Conservation (phyloP, 2,329 filamentous ascomycete genomes). For the Aspergillus glaucus region DNA sequence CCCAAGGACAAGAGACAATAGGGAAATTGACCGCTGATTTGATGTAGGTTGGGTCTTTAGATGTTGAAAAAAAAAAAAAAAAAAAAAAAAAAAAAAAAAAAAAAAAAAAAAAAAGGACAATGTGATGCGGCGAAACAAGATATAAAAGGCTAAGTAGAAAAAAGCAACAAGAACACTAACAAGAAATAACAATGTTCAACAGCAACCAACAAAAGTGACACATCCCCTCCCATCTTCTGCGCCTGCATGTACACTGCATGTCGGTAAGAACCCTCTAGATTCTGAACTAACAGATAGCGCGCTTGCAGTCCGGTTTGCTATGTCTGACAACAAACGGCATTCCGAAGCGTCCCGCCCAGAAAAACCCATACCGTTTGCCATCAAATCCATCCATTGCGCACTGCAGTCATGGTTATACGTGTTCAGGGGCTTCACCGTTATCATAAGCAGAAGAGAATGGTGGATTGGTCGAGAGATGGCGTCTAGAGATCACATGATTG, state of each 20-base stretch:
- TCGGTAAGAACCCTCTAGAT: conserved; percentile 9
- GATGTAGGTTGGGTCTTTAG: neutral
- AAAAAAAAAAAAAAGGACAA: conserved; percentile 5
- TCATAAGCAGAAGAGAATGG: conserved; percentile 13
- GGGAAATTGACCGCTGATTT: neutral
- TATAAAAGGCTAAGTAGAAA: conserved; percentile 3
- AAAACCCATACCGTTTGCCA: conserved; percentile 4
- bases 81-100: conserved; percentile 3
- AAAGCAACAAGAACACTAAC: conserved; percentile 1
- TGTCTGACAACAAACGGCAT: conserved; percentile 25
- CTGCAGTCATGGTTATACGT: neutral
- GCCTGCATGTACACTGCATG: neutral
- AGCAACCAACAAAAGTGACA: conserved; percentile 14
- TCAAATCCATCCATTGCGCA: neutral
- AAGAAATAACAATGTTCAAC: conserved; percentile 4
- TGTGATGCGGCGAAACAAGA: conserved; percentile 10
- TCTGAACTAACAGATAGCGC: conserved; percentile 14
- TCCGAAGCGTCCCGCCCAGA: conserved; percentile 14
- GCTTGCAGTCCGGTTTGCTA: conserved; percentile 19
- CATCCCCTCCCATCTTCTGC: conserved; percentile 12
- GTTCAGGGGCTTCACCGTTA: conserved; percentile 14
- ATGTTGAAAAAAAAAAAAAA: conserved; percentile 3
- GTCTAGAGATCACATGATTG: conserved; percentile 33
- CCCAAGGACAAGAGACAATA: conserved; percentile 4
- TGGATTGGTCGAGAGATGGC: conserved; percentile 20